These are phyloP conservation scores for Deakozyma indianensis DNA, from an alignment of 805 yeast species.

Conservation along the genomic window DNA sequence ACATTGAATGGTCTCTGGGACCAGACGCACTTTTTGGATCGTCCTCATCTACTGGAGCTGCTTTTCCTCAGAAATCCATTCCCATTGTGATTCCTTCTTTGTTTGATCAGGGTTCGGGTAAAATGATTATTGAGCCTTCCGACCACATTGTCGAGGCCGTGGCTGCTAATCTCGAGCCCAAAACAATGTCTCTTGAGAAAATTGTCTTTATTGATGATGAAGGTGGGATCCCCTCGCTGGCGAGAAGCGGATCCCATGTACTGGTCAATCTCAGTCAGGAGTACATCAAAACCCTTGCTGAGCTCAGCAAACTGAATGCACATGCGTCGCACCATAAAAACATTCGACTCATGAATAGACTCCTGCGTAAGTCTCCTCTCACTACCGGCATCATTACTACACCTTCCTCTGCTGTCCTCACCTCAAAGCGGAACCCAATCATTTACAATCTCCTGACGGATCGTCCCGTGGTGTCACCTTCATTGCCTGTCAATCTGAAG, in stretches of 20 bases:
- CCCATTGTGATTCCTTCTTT: slow-evolving; percentile 24
- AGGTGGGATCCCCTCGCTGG: slow-evolving; percentile 88
- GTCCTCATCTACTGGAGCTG: slow-evolving; percentile 7
- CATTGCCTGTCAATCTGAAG: slow-evolving; percentile 56
- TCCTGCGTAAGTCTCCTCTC: slow-evolving; percentile 27
- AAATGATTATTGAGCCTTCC: slow-evolving; percentile 19
- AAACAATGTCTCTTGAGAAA: slow-evolving; percentile 65
- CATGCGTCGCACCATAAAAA: background rate
- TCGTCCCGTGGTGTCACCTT: slow-evolving; percentile 78
- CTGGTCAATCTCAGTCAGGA: slow-evolving; percentile 79
- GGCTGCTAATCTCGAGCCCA: slow-evolving; percentile 30
- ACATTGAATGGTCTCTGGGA: background rate
- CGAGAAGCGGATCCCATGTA: slow-evolving; percentile 68
- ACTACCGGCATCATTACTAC: slow-evolving; percentile 85
- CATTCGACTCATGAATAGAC: slow-evolving; percentile 31
- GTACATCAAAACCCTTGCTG: slow-evolving; percentile 46
- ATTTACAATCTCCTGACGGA: slow-evolving; percentile 85
- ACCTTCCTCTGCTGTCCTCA: slow-evolving; percentile 49
- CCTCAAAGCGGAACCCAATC: slow-evolving; percentile 56
- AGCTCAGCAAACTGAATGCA: slow-evolving; percentile 48
- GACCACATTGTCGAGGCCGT: slow-evolving; percentile 29
- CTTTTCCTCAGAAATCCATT: slow-evolving; percentile 6
- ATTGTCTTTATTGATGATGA: slow-evolving; percentile 59
- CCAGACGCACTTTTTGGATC: background rate
- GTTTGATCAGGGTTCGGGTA: slow-evolving; percentile 19